Evolutionary conservation across 768 basidiomycete genomes (phyloP).

Genomic region (Mycena indigotica): DNA sequence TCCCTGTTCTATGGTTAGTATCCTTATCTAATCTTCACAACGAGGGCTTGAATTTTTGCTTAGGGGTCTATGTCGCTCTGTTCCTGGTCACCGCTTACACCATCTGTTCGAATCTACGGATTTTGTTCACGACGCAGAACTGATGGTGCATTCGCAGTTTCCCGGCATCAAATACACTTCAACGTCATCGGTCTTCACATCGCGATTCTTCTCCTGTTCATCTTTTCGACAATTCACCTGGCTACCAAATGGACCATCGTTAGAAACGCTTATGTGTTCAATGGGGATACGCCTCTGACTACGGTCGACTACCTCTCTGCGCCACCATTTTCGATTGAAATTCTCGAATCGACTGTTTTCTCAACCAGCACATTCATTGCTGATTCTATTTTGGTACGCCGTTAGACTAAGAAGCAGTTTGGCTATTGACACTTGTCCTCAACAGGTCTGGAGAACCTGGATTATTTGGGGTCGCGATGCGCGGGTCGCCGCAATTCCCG

Average conservation of each 20-base stretch:
- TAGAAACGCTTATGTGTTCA: neutral
- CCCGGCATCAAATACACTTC: neutral
- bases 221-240: conserved; percentile 2
- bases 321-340: neutral
- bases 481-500: conserved; percentile 1
- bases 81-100: conserved; percentile 1
- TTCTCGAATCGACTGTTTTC: neutral
- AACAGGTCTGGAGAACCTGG: conserved; percentile 13
- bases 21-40: neutral
- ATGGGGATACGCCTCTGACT: neutral
- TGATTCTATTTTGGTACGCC: neutral
- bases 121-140: too few species aligned
- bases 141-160: neutral
- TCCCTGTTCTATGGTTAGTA: neutral
- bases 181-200: neutral
- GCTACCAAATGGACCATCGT: neutral
- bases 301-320: neutral
- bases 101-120: neutral
- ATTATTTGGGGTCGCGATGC: conserved; percentile 8
- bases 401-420: too few species aligned
- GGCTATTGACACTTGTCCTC: too few species aligned
- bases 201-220: neutral
- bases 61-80: neutral
- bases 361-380: neutral
- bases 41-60: neutral